Evolutionary conservation across 164 flowering plant genomes (phyloP), one percentile per base, ranked within the genome.

Genomic region (Kalanchoe fedtschenkoi): DNA sequence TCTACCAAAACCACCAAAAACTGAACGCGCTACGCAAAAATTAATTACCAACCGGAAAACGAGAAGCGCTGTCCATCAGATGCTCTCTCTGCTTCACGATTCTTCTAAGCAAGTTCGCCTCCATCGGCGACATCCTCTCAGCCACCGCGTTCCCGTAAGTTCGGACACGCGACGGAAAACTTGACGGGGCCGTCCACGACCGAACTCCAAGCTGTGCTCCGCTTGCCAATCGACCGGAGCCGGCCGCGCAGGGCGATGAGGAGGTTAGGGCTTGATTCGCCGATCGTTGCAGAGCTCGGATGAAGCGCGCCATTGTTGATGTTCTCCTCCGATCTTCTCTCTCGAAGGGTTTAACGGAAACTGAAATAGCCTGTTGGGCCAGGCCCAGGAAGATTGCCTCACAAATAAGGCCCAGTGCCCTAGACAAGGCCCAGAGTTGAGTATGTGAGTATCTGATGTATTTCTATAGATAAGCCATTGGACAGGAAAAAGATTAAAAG

Each of bases 221-320:
- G n/a, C n/a, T n/a, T n/a, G n/a, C n/a, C n/a, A n/a, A n/a, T n/a
- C n/a, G n/a, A n/a, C n/a, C n/a, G n/a, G n/a, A n/a, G n/a, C n/a
- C n/a, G n/a, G n/a, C n/a, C n/a, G n/a, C n/a, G n/a, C n/a, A n/a
- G n/a, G n/a, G n/a, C n/a, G n/a, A n/a, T n/a, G n/a, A n/a, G n/a
- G n/a, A n/a, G n/a, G n/a, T n/a, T n/a, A n/a, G n/a, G 21, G 32
- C 17, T 26, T 14, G 22, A 10, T 17, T 17, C 21, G 7, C 56
- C 17, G 32, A 5, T 17, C 16, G 56, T 14, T 47, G 54, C 54
- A 47, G 16, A 21, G 13, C 29, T 47, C 29, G 1, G 56, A 51
- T 51, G n/a, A 51, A 51, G 32, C 56, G 32, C 30, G 56, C 56
- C 56, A 51, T 51, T 51, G 32, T 13, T 28, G 32, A 16, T 51